Percentiles rank a stretch among this genome's conserved stretches.
These are phyloP conservation scores for Zasmidium angulare DNA, from an alignment of 2,329 filamentous ascomycete genomes.

Conservation along the genomic window DNA sequence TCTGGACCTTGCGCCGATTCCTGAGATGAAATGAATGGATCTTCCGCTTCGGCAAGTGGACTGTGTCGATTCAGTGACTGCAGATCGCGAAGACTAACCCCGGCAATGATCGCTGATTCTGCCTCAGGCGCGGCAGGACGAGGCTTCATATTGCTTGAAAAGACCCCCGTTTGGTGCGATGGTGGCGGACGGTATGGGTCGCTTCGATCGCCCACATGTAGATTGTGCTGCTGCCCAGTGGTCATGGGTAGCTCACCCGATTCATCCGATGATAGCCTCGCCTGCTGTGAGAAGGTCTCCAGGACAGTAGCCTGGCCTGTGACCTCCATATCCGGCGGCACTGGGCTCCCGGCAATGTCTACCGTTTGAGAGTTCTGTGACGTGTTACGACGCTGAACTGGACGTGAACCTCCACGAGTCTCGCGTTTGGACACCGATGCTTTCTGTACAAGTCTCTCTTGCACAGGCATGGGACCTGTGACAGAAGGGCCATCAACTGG, in stretches of 20 bases:
- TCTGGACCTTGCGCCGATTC: neutral
- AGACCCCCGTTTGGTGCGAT: neutral
- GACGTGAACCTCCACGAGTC: neutral
- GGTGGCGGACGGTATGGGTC: neutral
- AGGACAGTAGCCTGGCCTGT: conserved; percentile 23
- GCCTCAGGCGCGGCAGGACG: conserved; percentile 2
- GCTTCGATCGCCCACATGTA: neutral
- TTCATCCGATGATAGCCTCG: conserved; percentile 18
- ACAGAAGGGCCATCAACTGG: neutral
- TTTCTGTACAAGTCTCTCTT: neutral
- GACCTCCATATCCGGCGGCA: conserved; percentile 28
- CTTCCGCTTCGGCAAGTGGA: neutral
- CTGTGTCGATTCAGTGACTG: neutral
- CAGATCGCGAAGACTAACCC: neutral
- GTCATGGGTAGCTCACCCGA: neutral
- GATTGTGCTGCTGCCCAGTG: neutral
- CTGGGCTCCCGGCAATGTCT: conserved; percentile 32
- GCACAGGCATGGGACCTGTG: neutral
- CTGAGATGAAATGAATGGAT: neutral
- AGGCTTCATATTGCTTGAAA: conserved; percentile 5
- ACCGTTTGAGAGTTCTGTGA: conserved; percentile 30
- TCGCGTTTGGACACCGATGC: neutral
- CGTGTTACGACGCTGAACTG: conserved; percentile 3
- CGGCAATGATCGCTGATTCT: neutral
- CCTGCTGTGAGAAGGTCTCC: conserved; percentile 28